Evolutionary conservation across 192 early-diverging fungal species (phyloP).

Genomic region (Piromyces finnis): DNA sequence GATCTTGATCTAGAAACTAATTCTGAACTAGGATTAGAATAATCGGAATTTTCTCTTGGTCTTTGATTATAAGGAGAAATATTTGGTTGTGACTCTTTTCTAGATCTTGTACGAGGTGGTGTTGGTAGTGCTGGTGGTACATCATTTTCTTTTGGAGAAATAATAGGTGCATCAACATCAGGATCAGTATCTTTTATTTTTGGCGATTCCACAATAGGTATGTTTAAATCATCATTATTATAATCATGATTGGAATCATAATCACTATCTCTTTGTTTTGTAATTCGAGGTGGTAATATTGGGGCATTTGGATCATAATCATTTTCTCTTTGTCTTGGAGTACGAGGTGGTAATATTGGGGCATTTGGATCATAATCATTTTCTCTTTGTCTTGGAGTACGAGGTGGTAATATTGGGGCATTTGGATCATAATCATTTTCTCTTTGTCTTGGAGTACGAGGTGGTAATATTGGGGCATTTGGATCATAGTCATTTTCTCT

Average conservation of each 20-base stretch:
- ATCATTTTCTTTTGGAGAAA: neutral
- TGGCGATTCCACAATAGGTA: too few relatives aligned
- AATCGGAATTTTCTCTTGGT: neutral
- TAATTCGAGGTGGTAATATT: neutral
- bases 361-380: neutral
- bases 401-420: neutral
- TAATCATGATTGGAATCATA: neutral
- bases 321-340: neutral
- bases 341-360: neutral
- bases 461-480: too few relatives aligned
- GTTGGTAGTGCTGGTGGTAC: neutral
- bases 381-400: neutral
- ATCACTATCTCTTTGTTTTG: neutral
- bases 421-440: neutral
- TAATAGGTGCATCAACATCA: neutral
- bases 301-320: neutral
- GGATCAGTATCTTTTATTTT: neutral
- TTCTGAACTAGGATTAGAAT: neutral
- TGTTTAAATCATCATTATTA: too few relatives aligned
- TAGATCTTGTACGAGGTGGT: too few relatives aligned
- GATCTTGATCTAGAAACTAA: neutral
- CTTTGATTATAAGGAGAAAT: neutral
- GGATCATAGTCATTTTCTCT: neutral
- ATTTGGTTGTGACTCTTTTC: neutral
- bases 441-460: neutral